Conservation (phyloP, 2,329 filamentous ascomycete genomes). For the Claviceps fusiformis region DNA sequence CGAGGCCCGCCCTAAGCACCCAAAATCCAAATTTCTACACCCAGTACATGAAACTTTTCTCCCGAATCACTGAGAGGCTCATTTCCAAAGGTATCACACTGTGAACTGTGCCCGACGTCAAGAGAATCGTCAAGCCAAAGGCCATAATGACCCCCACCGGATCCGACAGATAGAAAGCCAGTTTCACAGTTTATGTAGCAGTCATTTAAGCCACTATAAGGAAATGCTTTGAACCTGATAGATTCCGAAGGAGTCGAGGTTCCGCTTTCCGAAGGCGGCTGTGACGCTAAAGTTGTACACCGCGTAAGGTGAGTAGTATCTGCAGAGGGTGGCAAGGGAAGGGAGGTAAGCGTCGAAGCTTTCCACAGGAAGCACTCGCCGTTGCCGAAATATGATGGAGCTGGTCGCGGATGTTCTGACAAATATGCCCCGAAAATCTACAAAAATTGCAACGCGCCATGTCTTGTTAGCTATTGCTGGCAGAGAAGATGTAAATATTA, state of each 20-base stretch:
- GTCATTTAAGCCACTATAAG: conserved; percentile 90
- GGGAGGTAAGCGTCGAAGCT: conserved; percentile 42
- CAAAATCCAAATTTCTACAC: conserved; percentile 88
- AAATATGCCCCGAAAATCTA: conserved; percentile 87
- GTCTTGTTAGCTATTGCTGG: not conserved
- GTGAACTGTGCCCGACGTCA: conserved; percentile 68
- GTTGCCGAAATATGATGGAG: conserved; percentile 81
- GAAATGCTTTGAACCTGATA: conserved; percentile 93
- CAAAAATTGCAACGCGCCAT: not conserved
- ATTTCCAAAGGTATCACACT: conserved; percentile 87
- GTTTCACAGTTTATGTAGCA: conserved; percentile 91
- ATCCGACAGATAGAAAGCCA: conserved; percentile 73
- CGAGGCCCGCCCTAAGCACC: conserved; percentile 31
- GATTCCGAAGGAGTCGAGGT: conserved; percentile 40
- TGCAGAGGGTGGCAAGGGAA: conserved; percentile 37
- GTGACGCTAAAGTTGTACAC: conserved; percentile 22
- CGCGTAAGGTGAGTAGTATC: conserved; percentile 35
- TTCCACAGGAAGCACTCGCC: conserved; percentile 78
- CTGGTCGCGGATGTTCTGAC: conserved; percentile 71
- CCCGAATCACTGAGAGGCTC: conserved; percentile 88
- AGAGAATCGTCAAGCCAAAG: conserved; percentile 84
- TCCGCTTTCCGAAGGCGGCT: conserved; percentile 5
- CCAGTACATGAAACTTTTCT: conserved; percentile 78
- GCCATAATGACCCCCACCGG: conserved; percentile 79
- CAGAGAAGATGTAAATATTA: not conserved